A percentile compares a stretch with the other conserved stretches of the same genome.
These are phyloP conservation scores for Emergomyces orientalis DNA, from an alignment of 2,329 filamentous ascomycete genomes.

Conservation along the genomic window DNA sequence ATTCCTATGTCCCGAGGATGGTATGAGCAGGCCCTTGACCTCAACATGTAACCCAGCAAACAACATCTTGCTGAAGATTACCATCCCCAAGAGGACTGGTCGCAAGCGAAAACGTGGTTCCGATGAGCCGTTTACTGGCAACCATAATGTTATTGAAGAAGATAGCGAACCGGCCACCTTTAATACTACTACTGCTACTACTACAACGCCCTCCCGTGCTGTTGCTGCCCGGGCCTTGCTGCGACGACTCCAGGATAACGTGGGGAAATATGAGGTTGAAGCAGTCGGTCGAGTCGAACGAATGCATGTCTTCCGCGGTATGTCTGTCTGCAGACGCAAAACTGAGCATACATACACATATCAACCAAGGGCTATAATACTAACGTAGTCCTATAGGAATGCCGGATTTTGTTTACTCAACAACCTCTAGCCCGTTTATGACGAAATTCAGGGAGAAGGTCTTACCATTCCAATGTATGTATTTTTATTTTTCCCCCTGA, in stretches of 20 bases:
- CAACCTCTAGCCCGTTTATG: slow-evolving; percentile 59
- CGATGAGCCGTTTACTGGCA: slow-evolving; percentile 52
- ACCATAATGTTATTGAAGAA: slow-evolving; percentile 25
- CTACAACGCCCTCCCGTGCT: slow-evolving; percentile 33
- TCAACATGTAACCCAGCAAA: slow-evolving; percentile 68
- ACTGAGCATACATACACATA: not conserved
- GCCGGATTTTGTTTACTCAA: slow-evolving; percentile 78
- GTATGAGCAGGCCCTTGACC: slow-evolving; percentile 64
- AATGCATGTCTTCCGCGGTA: slow-evolving; percentile 76
- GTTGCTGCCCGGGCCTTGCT: slow-evolving; percentile 46
- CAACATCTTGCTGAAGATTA: slow-evolving; percentile 78
- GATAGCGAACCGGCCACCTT: slow-evolving; percentile 19
- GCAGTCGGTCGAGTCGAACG: slow-evolving; percentile 63
- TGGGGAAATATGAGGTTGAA: slow-evolving; percentile 56
- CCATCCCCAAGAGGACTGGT: slow-evolving; percentile 76
- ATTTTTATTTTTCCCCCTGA: not conserved
- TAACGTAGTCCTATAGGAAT: slow-evolving; percentile 41
- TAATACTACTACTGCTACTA: slow-evolving; percentile 23
- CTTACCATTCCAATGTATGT: slow-evolving; percentile 59
- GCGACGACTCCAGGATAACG: slow-evolving; percentile 61
- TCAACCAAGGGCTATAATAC: not conserved
- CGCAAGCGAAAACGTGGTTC: slow-evolving; percentile 76
- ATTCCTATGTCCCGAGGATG: slow-evolving; percentile 71
- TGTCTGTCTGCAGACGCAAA: slow-evolving; percentile 12
- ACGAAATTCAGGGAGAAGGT: slow-evolving; percentile 61